Conservation (phyloP, 2,329 filamentous ascomycete genomes). For the Alternaria novae-zelandiae region DNA sequence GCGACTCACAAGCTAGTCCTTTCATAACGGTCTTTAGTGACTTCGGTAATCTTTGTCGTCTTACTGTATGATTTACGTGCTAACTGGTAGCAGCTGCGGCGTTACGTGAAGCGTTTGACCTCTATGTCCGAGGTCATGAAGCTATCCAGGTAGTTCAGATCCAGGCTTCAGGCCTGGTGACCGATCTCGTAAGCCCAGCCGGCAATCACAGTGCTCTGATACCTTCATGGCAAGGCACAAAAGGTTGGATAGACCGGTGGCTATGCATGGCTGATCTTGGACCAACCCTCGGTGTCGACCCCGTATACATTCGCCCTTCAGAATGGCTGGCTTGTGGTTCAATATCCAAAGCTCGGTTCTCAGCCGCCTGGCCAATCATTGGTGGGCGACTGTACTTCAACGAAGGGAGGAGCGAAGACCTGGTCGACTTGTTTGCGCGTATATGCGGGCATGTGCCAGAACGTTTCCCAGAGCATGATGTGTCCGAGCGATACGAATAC, state of each 20-base stretch:
- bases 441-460: not conserved
- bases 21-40: conserved; percentile 4
- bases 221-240: not conserved
- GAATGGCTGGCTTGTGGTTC: conserved; percentile 6
- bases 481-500: not conserved
- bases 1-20: not conserved
- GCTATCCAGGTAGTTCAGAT: not conserved
- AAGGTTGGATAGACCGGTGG: not conserved
- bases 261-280: not conserved
- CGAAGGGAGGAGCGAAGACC: not conserved
- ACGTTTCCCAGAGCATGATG: not conserved
- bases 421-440: not conserved
- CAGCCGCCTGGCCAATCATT: conserved; percentile 1
- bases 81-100: not conserved
- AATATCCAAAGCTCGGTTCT: not conserved
- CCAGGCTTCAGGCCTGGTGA: not conserved
- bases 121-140: not conserved
- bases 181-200: not conserved
- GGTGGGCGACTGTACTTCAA: not conserved
- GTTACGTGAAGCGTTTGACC: not conserved
- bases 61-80: not conserved
- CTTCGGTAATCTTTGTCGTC: not conserved
- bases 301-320: not conserved
- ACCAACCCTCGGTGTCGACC: not conserved
- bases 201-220: not conserved